Evolutionary conservation across 2,329 filamentous ascomycete species (phyloP).

Genomic region (Ilyonectria sp.): DNA sequence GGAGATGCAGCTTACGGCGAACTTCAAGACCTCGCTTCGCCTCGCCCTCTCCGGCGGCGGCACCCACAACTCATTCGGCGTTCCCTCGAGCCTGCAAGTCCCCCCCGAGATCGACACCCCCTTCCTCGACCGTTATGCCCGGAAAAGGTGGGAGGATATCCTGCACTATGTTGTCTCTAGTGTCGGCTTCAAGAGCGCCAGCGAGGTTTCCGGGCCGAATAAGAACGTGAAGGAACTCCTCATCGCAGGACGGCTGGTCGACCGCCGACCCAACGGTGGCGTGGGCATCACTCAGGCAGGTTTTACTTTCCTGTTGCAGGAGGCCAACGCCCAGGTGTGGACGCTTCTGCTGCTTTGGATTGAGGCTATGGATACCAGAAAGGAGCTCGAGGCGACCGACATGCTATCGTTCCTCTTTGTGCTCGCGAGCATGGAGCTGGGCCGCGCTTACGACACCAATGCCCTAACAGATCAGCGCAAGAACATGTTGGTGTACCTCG

Average conservation of each 20-base stretch:
- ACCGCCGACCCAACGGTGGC: constrained; percentile 73
- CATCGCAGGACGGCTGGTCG: constrained; percentile 84
- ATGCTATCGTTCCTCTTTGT: constrained; percentile 97
- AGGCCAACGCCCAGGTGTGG: constrained; percentile 98
- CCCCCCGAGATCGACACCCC: constrained; percentile 76
- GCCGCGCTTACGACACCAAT: constrained; percentile 89
- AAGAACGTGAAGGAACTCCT: constrained; percentile 88
- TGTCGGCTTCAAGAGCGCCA: constrained; percentile 68
- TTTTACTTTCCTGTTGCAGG: constrained; percentile 94
- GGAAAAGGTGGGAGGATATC: constrained; percentile 94
- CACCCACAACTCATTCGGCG: constrained; percentile 89
- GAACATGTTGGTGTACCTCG: constrained; percentile 90
- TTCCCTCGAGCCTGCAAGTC: constrained; percentile 79
- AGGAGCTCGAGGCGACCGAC: constrained; percentile 86
- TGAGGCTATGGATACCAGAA: constrained; percentile 78
- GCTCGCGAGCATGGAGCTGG: constrained; percentile 92
- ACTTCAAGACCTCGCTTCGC: constrained; percentile 87
- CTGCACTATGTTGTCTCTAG: constrained; percentile 94
- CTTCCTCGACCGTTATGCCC: constrained; percentile 88
- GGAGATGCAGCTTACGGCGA: constrained; percentile 82
- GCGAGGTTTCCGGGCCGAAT: constrained; percentile 71
- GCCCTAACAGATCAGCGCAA: constrained; percentile 86
- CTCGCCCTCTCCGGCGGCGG: constrained; percentile 91
- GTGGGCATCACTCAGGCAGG: constrained; percentile 91
- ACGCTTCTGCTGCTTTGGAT: constrained; percentile 94